phyloP scores from a whole-genome alignment of 768 basidiomycete species.

The Agrocybe praecox region DNA sequence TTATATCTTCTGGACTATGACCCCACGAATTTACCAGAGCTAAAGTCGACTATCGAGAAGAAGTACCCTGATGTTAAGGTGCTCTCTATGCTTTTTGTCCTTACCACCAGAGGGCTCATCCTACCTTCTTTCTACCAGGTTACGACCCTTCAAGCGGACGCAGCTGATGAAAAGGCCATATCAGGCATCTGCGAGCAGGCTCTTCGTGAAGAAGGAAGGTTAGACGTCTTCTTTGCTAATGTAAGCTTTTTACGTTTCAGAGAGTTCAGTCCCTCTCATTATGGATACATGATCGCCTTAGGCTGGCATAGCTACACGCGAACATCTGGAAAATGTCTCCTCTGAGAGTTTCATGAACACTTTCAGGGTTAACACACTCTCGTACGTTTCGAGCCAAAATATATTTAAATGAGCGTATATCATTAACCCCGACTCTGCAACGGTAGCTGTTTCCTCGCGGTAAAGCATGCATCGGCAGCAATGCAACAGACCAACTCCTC shows the following conservation, averaged over 20 bases:
- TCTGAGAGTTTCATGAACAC: slow-evolving; percentile 71
- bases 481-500: slow-evolving; percentile 73
- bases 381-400: slow-evolving; percentile 35
- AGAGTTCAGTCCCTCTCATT: neutral
- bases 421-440: no score
- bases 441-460: slow-evolving; percentile 81
- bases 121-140: slow-evolving; percentile 45
- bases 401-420: no score
- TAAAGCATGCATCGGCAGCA: slow-evolving; percentile 83
- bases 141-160: slow-evolving; percentile 80
- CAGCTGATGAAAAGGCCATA: slow-evolving; percentile 76
- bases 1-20: slow-evolving; percentile 79
- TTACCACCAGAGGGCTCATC: neutral
- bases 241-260: slow-evolving; percentile 42
- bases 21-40: slow-evolving; percentile 63
- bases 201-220: slow-evolving; percentile 76
- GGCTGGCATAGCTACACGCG: slow-evolving; percentile 64
- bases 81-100: slow-evolving; percentile 8
- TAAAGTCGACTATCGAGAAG: slow-evolving; percentile 67
- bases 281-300: slow-evolving; percentile 24
- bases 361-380: slow-evolving; percentile 75
- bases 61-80: slow-evolving; percentile 84
- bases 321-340: slow-evolving; percentile 53
- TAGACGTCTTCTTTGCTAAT: slow-evolving; percentile 97
- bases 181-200: slow-evolving; percentile 70